These are phyloP conservation scores for Grosmannia huntii DNA, from an alignment of 2,329 filamentous ascomycete species.

Conservation along the genomic window DNA sequence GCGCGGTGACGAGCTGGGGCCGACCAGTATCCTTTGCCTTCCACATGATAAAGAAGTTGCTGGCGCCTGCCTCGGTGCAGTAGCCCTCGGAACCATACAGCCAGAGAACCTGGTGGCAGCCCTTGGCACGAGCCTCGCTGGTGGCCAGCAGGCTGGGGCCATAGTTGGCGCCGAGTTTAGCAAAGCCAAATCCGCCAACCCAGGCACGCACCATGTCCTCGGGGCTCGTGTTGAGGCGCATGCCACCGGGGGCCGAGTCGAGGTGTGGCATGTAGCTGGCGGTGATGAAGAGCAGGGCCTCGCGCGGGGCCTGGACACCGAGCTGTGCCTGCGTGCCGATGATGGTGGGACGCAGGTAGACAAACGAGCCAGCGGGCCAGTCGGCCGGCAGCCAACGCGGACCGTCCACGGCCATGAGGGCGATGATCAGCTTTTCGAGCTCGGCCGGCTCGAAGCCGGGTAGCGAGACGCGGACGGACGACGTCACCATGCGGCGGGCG, in stretches of 20 bases:
- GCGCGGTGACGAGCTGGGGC: slow-evolving; percentile 67
- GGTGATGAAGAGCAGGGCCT: slow-evolving; percentile 85
- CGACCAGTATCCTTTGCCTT: slow-evolving; percentile 42
- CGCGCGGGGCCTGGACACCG: slow-evolving; percentile 64
- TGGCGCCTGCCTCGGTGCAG: slow-evolving; percentile 84
- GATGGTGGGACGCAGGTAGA: slow-evolving; percentile 79
- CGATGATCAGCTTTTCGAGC: slow-evolving; percentile 60
- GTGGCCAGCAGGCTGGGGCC: slow-evolving; percentile 73
- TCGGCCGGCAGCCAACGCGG: slow-evolving; percentile 66
- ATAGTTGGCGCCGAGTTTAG: slow-evolving; percentile 91
- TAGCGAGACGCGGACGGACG: slow-evolving; percentile 54
- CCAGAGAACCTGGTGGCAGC: slow-evolving; percentile 90
- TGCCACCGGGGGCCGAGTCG: slow-evolving; percentile 38
- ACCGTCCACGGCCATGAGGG: slow-evolving; percentile 60
- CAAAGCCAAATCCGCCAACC: slow-evolving; percentile 85
- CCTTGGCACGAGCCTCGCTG: slow-evolving; percentile 55
- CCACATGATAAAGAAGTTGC: slow-evolving; percentile 86
- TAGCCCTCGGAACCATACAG: slow-evolving; percentile 64
- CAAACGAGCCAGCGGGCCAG: slow-evolving; percentile 48
- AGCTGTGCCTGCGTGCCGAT: slow-evolving; percentile 73
- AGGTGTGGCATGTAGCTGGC: slow-evolving; percentile 48
- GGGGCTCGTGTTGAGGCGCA: slow-evolving; percentile 65
- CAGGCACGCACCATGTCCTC: slow-evolving; percentile 82
- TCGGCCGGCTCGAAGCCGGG: slow-evolving; percentile 60
- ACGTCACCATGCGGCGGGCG: slow-evolving; percentile 49